Conservation (phyloP, 768 basidiomycete genomes). For the Phaeotremella skinneri region DNA sequence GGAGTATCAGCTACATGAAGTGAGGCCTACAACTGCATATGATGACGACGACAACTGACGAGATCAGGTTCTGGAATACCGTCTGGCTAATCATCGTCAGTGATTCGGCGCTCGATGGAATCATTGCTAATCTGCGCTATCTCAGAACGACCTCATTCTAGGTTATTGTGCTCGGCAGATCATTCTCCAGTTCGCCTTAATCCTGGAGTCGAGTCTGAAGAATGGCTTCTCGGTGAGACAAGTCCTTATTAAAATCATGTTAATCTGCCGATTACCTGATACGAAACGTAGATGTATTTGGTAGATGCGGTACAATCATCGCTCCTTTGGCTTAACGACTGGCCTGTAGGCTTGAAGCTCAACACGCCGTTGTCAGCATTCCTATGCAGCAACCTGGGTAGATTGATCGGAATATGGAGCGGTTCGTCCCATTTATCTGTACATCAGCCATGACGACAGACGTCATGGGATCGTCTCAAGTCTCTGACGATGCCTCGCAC, state of each 20-base stretch:
- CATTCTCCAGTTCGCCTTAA: constrained; percentile 63
- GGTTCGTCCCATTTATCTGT: constrained; percentile 56
- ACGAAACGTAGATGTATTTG: constrained; percentile 52
- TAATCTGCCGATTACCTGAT: background rate
- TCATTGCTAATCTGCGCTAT: background rate
- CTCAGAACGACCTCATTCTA: constrained; percentile 76
- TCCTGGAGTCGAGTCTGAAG: constrained; percentile 55
- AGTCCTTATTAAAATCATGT: background rate
- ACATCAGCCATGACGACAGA: background rate
- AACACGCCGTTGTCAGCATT: constrained; percentile 90
- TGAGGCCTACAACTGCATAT: constrained; percentile 44
- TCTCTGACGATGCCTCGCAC: background rate
- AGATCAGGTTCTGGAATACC: constrained; percentile 76
- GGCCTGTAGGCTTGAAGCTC: constrained; percentile 94
- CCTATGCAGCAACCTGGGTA: constrained; percentile 70
- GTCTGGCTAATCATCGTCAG: constrained; percentile 73
- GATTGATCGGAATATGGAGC: constrained; percentile 67
- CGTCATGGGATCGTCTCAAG: too few relatives aligned
- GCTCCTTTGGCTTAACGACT: constrained; percentile 82
- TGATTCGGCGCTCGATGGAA: background rate
- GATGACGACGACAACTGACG: background rate
- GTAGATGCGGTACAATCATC: constrained; percentile 58
- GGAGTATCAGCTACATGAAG: constrained; percentile 68
- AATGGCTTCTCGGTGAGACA: constrained; percentile 53
- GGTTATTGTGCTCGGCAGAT: constrained; percentile 72